A percentile compares a stretch with the other conserved stretches of the same genome.
Conservation (phyloP, 129 eudicot species). For the sunflower (Helianthus annuus) region HanXRQr2.0-SUNRISE NC_035438.2:8631313-8631812, state of each 20-base stretch:
- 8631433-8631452: background rate
- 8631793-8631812: slow-evolving; percentile 75
- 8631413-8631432: slow-evolving; percentile 43
- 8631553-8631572: slow-evolving; percentile 84
- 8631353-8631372: slow-evolving; percentile 93
- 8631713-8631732: slow-evolving; percentile 86
- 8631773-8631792: slow-evolving; percentile 66
- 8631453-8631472: background rate
- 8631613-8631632: slow-evolving; percentile 73
- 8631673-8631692: slow-evolving; percentile 79
- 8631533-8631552: slow-evolving; percentile 98
- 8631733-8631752: slow-evolving; percentile 92
- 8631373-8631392: slow-evolving; percentile 99
- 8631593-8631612: slow-evolving; percentile 65
- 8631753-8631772: slow-evolving; percentile 90
- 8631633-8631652: slow-evolving; percentile 99
- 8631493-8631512: slow-evolving; percentile 39
- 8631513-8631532: slow-evolving; percentile 81
- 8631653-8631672: slow-evolving; percentile 83
- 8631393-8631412: slow-evolving; percentile 92
- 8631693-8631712: slow-evolving; percentile 66
- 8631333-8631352: slow-evolving; percentile 82
- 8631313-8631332: slow-evolving; percentile 76
- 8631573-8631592: slow-evolving; percentile 79
- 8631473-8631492: background rate